A percentile compares a stretch with the other conserved stretches of the same genome.
These are phyloP conservation scores for Pyricularia pennisetigena DNA, from an alignment of 2,329 filamentous ascomycete species.

Conservation along the genomic window DNA sequence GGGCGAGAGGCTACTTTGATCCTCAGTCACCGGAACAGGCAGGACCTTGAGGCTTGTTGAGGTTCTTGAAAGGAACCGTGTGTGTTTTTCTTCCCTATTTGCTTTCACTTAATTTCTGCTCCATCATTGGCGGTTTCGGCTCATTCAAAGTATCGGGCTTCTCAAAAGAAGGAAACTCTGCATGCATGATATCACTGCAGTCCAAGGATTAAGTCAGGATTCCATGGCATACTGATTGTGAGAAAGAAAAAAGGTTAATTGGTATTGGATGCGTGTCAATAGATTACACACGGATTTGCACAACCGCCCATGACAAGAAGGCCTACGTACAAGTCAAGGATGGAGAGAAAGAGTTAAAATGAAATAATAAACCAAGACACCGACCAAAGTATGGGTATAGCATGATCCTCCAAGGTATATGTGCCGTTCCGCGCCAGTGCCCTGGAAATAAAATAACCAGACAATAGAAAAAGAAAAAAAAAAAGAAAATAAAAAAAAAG, in stretches of 20 bases:
- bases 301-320: neutral
- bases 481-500: neutral
- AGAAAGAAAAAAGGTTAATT: neutral
- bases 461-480: neutral
- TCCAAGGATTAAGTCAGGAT: neutral
- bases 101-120: too few species aligned
- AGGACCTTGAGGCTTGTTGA: too few species aligned
- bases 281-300: neutral
- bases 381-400: constrained; percentile 1
- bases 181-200: neutral
- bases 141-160: too few species aligned
- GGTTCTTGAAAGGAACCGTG: too few species aligned
- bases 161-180: too few species aligned
- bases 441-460: neutral
- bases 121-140: too few species aligned
- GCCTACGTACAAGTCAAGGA: constrained; percentile 18
- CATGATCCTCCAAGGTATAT: neutral
- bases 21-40: too few species aligned
- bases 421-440: neutral
- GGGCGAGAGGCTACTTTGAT: too few species aligned
- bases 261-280: neutral
- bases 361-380: neutral
- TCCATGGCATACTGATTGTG: neutral
- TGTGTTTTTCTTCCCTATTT: too few species aligned
- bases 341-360: neutral